A percentile compares a stretch with the other conserved stretches of the same genome.
Conservation (phyloP, 805 yeast genomes). For the Kluyveromyces wickerhamii region DNA sequence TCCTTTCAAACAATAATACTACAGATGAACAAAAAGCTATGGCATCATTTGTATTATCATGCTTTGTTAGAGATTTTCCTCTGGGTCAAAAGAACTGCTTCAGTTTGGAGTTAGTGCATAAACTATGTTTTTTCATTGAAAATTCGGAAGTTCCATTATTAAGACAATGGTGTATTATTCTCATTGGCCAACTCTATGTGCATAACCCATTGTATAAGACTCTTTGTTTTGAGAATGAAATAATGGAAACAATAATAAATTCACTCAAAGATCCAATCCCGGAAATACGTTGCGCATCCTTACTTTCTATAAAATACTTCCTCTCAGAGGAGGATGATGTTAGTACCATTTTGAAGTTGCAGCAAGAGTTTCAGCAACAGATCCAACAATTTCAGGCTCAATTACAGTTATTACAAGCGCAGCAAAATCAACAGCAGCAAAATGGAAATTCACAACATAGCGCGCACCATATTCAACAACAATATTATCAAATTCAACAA, state of each 20-base stretch:
- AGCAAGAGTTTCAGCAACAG: constrained; percentile 29
- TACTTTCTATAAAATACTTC: constrained; percentile 65
- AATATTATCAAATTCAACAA: constrained; percentile 27
- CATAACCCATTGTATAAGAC: constrained; percentile 67
- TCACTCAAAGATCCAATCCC: constrained; percentile 85
- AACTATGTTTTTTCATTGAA: constrained; percentile 57
- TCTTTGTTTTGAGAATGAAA: constrained; percentile 58
- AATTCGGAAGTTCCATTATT: constrained; percentile 75
- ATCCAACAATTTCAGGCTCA: constrained; percentile 27
- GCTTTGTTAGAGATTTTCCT: constrained; percentile 73
- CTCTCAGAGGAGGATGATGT: constrained; percentile 40
- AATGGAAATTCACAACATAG: constrained; percentile 6
- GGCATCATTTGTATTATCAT: constrained; percentile 84
- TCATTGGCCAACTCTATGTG: constrained; percentile 70
- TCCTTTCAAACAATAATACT: constrained; percentile 20
- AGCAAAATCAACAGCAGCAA: constrained; percentile 19
- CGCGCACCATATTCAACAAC: constrained; percentile 17
- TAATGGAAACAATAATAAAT: constrained; percentile 42
- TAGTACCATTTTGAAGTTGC: constrained; percentile 27
- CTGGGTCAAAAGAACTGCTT: constrained; percentile 77
- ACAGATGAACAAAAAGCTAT: constrained; percentile 88
- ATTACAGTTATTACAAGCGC: constrained; percentile 23
- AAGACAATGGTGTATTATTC: constrained; percentile 85
- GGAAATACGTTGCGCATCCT: constrained; percentile 82
- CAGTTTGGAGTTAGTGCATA: constrained; percentile 61